Evolutionary conservation across 768 basidiomycete genomes (phyloP), one percentile per base, ranked within the genome.

Genomic region (Rhodosporidiobolus sp.): DNA sequence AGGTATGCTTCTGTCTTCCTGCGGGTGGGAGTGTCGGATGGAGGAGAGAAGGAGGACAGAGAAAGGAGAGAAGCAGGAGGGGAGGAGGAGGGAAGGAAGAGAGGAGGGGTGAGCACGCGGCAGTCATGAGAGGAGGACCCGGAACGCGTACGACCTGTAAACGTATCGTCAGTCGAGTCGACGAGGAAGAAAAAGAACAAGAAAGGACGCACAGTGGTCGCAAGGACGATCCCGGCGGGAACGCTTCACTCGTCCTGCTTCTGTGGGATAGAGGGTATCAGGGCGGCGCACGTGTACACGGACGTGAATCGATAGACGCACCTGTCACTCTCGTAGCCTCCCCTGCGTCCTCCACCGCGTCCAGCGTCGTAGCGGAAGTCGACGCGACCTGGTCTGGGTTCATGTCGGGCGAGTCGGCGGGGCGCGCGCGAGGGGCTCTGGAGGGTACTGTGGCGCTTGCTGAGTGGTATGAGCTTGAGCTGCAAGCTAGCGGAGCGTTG

Each of bases 1-100:
- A 65, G 7, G 34, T 28, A 7, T 57, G 65, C 48, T 65, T 65
- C 19, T 35, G 46, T 5, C 65, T 55, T 8, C 64, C 54, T 65
- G 46, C 28, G 24, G 16, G 28, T n/a, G 6, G 54, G 6, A 17
- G 16, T 8, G 38, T 43, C 8, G 8, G 38, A 43, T 7, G 38
- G 38, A 43, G 14, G 38, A 43, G 38, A 43, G 38, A 14, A 14
- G 38, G 14, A 43, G 30, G 16, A 7, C 12, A 32, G 54, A 20
- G 54, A 52, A 43, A 34, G 24, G 26, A 10, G 12, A 4, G 34
- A 24, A 1, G 34, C 19, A 22, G 35, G n/a, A n/a, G n/a, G n/a
- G n/a, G n/a, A n/a, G n/a, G n/a, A n/a, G 28, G 22, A 22, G 6
- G 35, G 4, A 24, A 16, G 22, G 3, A 22, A 46, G 32, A 11